Conservation (phyloP, 1,139 yeast genomes). For the Geotrichum citri-aurantii region DNA sequence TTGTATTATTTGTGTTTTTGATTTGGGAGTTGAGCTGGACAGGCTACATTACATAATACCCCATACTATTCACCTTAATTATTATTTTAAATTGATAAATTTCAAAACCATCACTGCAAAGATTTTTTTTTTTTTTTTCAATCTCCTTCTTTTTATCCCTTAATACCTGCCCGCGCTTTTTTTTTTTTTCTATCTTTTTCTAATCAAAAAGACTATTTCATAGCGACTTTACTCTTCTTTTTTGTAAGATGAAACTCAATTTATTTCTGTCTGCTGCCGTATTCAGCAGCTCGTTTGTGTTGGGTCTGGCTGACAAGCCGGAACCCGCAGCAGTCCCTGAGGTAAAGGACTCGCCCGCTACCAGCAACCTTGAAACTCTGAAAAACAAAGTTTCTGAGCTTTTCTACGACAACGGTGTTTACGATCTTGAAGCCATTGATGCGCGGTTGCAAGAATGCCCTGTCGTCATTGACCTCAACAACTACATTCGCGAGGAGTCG, state of each 20-base stretch:
- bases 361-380: not conserved
- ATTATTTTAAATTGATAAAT: too few relatives aligned
- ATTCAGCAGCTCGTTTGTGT: not conserved
- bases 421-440: conserved; percentile 35
- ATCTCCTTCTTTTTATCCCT: too few relatives aligned
- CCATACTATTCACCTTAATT: too few relatives aligned
- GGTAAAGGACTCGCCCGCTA: not conserved
- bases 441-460: conserved; percentile 31
- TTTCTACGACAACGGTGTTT: conserved; percentile 38
- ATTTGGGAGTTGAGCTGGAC: too few relatives aligned
- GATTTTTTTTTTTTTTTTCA: too few relatives aligned
- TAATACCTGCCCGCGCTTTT: too few relatives aligned
- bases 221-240: not conserved
- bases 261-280: not conserved
- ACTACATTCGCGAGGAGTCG: conserved; percentile 22
- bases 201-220: too few relatives aligned
- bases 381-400: conserved; percentile 9
- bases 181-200: too few relatives aligned
- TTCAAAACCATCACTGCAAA: too few relatives aligned
- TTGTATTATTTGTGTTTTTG: too few relatives aligned
- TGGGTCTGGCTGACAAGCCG: conserved; percentile 1
- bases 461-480: conserved; percentile 38
- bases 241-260: not conserved
- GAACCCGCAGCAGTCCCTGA: not conserved
- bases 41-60: too few relatives aligned